phyloP scores from a whole-genome alignment of 2,329 filamentous ascomycete species.

The Pseudocercospora pini-densiflorae region DNA sequence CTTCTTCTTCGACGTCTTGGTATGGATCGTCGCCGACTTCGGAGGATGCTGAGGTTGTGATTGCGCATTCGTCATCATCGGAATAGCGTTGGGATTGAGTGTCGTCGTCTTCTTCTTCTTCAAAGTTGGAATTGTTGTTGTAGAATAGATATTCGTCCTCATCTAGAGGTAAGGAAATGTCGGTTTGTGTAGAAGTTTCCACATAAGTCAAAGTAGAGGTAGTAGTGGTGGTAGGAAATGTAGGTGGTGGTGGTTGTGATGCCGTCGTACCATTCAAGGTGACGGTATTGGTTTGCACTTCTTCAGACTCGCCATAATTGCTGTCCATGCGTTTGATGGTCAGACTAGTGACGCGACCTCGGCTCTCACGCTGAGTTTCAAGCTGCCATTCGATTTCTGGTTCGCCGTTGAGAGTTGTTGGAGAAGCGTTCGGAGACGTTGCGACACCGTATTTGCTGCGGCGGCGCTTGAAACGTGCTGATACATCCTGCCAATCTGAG shows the following conservation, averaged over 20 bases:
- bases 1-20: conserved; percentile 26
- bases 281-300: conserved; percentile 13
- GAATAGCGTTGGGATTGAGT: too few relatives aligned
- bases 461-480: conserved; percentile 37
- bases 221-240: conserved; percentile 5
- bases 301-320: conserved; percentile 13
- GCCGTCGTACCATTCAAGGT: conserved; percentile 23
- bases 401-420: conserved; percentile 20
- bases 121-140: neutral
- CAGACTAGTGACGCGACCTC: conserved; percentile 33
- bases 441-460: conserved; percentile 37
- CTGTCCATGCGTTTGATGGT: conserved; percentile 33
- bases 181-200: conserved; percentile 20
- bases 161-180: conserved; percentile 5
- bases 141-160: neutral
- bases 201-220: conserved; percentile 3
- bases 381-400: conserved; percentile 33
- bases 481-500: conserved; percentile 42
- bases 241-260: neutral
- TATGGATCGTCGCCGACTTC: conserved; percentile 25
- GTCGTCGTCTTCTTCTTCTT: conserved; percentile 17
- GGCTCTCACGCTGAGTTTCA: conserved; percentile 33
- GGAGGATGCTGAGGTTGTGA: conserved; percentile 33
- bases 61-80: conserved; percentile 36
- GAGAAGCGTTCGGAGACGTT: conserved; percentile 18